Conservation (phyloP, 108 stramenopile genomes). For the Pseudonitzschia pungens region DNA sequence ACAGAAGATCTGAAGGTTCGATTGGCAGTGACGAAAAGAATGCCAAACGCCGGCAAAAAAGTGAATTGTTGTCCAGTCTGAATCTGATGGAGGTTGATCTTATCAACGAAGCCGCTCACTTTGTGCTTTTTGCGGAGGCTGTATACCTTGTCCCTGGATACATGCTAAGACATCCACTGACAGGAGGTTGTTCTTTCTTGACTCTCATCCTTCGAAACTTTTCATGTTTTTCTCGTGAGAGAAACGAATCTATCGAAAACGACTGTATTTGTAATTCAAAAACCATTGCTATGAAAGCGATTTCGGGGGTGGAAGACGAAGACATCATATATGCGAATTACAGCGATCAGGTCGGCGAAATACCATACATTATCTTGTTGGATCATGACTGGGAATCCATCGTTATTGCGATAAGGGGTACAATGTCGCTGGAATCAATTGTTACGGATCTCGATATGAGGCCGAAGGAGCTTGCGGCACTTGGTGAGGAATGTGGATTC, state of each 20-base stretch:
- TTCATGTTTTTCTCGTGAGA: constrained; percentile 27
- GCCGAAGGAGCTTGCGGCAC: constrained; percentile 58
- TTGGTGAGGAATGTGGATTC: constrained; percentile 76
- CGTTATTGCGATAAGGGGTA: constrained; percentile 90
- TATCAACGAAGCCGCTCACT: constrained; percentile 72
- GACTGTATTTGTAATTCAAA: constrained; percentile 55
- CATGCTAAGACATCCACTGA: constrained; percentile 55
- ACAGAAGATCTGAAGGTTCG: too few species aligned
- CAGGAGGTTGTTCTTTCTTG: constrained; percentile 32
- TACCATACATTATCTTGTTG: constrained; percentile 85
- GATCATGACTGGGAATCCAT: constrained; percentile 84
- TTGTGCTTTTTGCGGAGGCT: constrained; percentile 61
- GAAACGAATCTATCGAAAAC: constrained; percentile 26
- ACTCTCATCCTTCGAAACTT: constrained; percentile 22
- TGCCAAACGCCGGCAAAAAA: not conserved
- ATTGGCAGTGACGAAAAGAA: not conserved
- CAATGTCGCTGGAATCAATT: constrained; percentile 86
- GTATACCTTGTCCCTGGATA: constrained; percentile 74
- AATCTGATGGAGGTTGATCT: constrained; percentile 41
- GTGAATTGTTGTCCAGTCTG: constrained; percentile 1
- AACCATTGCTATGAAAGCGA: constrained; percentile 56
- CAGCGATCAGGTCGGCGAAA: constrained; percentile 50
- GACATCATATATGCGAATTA: constrained; percentile 87
- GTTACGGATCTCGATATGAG: constrained; percentile 74
- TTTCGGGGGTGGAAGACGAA: constrained; percentile 31